Base-by-base conservation (phyloP, 352 stramenopile genomes). In the Elongisporangium anandrum region DNA sequence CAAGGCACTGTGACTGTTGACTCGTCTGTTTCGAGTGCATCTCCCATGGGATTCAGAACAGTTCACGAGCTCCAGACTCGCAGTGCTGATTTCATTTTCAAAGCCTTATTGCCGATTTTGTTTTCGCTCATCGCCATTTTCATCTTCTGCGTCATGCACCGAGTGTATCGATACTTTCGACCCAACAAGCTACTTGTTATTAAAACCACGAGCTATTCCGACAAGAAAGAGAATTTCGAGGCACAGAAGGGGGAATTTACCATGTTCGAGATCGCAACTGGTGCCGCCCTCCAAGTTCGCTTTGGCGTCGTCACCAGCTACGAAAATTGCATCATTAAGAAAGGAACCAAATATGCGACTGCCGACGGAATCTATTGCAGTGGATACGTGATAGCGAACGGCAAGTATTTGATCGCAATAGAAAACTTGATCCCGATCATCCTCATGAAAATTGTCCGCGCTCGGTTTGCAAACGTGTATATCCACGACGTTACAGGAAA, bases 191-290 rank as follows among this genome's bases (percentile, higher is more conserved):
- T 41, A 2, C 29, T 15, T 13, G 29, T 41, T 1, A 41, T 41
- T 13, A 41, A 41, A 8, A 41, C 29, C 29, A 41, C 29, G 29
- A 41, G 29, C 29, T 41, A 41, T 41, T 41, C 29, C 5, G 29
- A 8, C 9, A 41, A 41, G 29, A 63, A 73, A 50, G 54, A 57
- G 45, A 56, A 53, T 26, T 56, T 67, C 3, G 64, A 68, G 3
- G 65, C 68, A 5, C 59, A 73, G 17, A 71, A 71, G 22, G 62
- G 64, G 15, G 70, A 70, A 39, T 64, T 73, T 12, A 76, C 69
- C 54, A 76, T 73, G 48, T 76, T 76, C 24, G 69, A 76, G 41
- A 41, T 76, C 49, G 72, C 69, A 5, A 76, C 69, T 1, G 69
- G 69, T 10, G 69, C 69, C 19, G 69, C 73, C 17, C 41, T 76